A percentile compares a stretch with the other conserved stretches of the same genome.
phyloP scores from a whole-genome alignment of 257 asterid genomes.

The Ehretia macrophylla region DNA sequence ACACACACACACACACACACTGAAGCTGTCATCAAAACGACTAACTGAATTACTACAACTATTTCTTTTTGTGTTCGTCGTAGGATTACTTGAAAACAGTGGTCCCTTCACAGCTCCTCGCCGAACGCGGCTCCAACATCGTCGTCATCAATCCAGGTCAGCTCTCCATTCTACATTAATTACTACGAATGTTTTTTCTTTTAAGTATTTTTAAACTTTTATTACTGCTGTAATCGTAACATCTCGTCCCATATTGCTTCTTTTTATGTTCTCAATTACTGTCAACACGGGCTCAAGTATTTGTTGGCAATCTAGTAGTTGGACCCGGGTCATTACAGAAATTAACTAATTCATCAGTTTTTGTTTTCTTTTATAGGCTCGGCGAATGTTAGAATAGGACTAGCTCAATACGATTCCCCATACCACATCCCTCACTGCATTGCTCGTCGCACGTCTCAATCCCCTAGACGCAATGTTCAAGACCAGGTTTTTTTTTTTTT shows the following conservation, averaged over 20 bases:
- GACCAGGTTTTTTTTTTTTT: slow-evolving; percentile 54
- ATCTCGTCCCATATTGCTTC: too few relatives aligned
- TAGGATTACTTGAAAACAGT: slow-evolving; percentile 86
- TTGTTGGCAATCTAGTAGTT: too few relatives aligned
- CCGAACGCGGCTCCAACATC: slow-evolving; percentile 93
- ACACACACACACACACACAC: slow-evolving; percentile 6
- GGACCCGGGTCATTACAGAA: not conserved
- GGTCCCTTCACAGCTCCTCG: slow-evolving; percentile 79
- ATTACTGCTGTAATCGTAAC: too few relatives aligned
- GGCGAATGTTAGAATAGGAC: slow-evolving; percentile 78
- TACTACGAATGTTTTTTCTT: not conserved
- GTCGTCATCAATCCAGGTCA: slow-evolving; percentile 94
- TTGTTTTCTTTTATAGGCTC: slow-evolving; percentile 36
- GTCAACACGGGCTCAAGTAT: too few relatives aligned
- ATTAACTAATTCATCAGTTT: not conserved
- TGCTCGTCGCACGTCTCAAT: slow-evolving; percentile 69
- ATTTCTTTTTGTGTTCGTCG: not conserved
- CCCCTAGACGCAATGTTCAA: slow-evolving; percentile 65
- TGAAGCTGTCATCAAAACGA: too few relatives aligned
- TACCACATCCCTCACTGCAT: slow-evolving; percentile 79
- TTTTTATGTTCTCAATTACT: too few relatives aligned
- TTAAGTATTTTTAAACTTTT: too few relatives aligned
- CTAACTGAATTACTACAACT: too few relatives aligned
- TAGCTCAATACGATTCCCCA: slow-evolving; percentile 80
- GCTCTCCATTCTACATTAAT: slow-evolving; percentile 4